Percentiles rank a stretch among this genome's conserved stretches.
Evolutionary conservation across 2,329 filamentous ascomycete species (phyloP).

Genomic region (Xylariaceae sp.): DNA sequence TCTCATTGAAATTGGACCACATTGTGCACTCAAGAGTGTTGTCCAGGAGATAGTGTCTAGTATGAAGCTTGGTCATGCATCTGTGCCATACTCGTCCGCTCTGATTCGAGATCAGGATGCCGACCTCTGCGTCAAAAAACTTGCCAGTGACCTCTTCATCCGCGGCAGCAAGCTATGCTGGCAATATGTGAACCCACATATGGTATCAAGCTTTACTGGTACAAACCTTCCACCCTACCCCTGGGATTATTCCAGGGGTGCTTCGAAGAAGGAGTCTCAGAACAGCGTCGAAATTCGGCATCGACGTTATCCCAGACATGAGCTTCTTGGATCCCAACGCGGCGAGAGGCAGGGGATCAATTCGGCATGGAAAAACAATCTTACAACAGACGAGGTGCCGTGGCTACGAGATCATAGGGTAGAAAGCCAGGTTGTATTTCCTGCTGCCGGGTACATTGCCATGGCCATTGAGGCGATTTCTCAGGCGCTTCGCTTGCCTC

Average conservation of each 20-base stretch:
- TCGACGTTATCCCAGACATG: background rate
- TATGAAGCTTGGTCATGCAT: background rate
- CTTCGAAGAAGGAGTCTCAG: slow-evolving; percentile 14
- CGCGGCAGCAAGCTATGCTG: slow-evolving; percentile 7
- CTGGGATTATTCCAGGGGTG: slow-evolving; percentile 17
- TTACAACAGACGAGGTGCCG: background rate
- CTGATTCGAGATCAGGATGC: slow-evolving; percentile 5
- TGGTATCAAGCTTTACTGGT: background rate
- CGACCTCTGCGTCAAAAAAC: background rate
- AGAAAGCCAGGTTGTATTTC: background rate
- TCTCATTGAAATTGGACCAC: slow-evolving; percentile 17
- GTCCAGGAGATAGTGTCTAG: slow-evolving; percentile 28
- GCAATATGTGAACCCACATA: slow-evolving; percentile 1
- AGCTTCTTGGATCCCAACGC: background rate
- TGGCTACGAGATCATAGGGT: background rate
- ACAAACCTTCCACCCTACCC: slow-evolving; percentile 33
- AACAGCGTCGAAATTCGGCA: slow-evolving; percentile 12
- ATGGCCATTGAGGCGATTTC: background rate
- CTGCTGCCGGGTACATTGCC: background rate
- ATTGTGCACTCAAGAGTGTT: slow-evolving; percentile 35
- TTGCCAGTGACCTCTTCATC: slow-evolving; percentile 9
- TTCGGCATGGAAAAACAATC: background rate
- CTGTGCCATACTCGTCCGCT: background rate
- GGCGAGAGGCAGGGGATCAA: background rate
- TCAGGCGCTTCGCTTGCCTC: background rate